Percentiles rank a stretch among this genome's conserved stretches.
phyloP scores from a whole-genome alignment of 139 green algal species.

The Chlorella vulgaris region DNA sequence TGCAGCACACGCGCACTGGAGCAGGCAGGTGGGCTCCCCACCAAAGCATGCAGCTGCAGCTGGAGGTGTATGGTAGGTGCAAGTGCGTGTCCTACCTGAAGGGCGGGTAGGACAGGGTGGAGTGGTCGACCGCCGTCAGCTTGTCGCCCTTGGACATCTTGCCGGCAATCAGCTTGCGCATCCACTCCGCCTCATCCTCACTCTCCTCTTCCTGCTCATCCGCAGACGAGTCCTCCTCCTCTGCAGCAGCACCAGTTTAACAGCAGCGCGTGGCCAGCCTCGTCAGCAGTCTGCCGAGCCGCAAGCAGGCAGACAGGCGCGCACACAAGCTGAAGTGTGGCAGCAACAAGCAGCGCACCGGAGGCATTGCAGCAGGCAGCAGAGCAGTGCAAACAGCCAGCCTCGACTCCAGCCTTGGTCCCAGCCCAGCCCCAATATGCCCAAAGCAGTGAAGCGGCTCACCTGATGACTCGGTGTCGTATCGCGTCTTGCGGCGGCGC shows the following conservation, averaged over 20 bases:
- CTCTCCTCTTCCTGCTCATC: constrained; percentile 57
- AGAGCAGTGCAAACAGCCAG: no score
- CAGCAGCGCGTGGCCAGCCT: not conserved
- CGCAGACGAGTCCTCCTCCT: constrained; percentile 47
- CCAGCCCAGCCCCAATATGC: no score
- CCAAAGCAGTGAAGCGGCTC: no score
- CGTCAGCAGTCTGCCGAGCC: not conserved
- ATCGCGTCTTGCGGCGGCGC: not conserved
- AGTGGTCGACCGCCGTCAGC: constrained; percentile 85
- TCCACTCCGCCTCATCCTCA: constrained; percentile 64
- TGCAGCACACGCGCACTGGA: no score
- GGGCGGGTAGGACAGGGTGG: constrained; percentile 72
- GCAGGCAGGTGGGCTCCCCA: no score
- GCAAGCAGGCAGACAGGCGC: not conserved
- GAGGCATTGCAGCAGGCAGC: no score
- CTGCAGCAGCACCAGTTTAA: not conserved
- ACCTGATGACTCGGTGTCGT: constrained; percentile 55
- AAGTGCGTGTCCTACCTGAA: constrained; percentile 58
- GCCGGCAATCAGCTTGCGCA: constrained; percentile 63
- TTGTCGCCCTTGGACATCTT: constrained; percentile 92
- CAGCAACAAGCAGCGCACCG: no score
- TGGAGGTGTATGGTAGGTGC: constrained; percentile 60
- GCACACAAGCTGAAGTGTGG: no score
- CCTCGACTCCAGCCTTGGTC: no score
- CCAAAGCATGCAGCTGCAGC: no score